These are phyloP conservation scores for Cyberlindnera amylophila DNA, from an alignment of 805 yeast species.

Conservation along the genomic window DNA sequence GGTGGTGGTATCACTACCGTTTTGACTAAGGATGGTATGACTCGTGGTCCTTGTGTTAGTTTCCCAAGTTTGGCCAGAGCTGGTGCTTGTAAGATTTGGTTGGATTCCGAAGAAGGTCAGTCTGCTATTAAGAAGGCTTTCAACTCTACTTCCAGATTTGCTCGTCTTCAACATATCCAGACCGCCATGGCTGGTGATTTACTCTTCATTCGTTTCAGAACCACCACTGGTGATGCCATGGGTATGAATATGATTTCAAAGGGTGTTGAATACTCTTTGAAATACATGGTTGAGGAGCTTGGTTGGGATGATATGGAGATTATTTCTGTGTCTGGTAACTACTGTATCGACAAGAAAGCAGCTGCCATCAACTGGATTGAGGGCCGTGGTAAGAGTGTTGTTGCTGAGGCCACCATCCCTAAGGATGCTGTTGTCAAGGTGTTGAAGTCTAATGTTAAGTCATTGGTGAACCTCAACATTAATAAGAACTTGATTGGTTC, in stretches of 20 bases:
- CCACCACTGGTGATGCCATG: slow-evolving; percentile 99
- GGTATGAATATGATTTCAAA: slow-evolving; percentile 99
- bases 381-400: slow-evolving; percentile 97
- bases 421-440: slow-evolving; percentile 74
- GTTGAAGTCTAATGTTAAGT: slow-evolving; percentile 87
- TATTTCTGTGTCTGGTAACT: slow-evolving; percentile 92
- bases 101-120: slow-evolving; percentile 94
- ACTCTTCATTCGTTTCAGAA: slow-evolving; percentile 86
- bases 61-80: slow-evolving; percentile 82
- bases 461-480: slow-evolving; percentile 84
- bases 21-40: slow-evolving; percentile 95
- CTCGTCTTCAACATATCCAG: slow-evolving; percentile 84
- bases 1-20: slow-evolving; percentile 97
- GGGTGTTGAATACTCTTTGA: slow-evolving; percentile 88
- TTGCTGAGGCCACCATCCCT: slow-evolving; percentile 92
- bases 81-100: slow-evolving; percentile 92
- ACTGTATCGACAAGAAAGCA: slow-evolving; percentile 96
- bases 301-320: slow-evolving; percentile 95
- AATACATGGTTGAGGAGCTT: slow-evolving; percentile 78
- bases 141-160: slow-evolving; percentile 96
- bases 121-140: slow-evolving; percentile 78
- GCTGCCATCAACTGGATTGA: slow-evolving; percentile 99
- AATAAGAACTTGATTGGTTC: slow-evolving; percentile 91
- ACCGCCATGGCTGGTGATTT: slow-evolving; percentile 93
- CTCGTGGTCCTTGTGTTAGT: slow-evolving; percentile 97